Conservation (phyloP, 2,329 filamentous ascomycete genomes). For the Thielaviopsis musarum region DNA sequence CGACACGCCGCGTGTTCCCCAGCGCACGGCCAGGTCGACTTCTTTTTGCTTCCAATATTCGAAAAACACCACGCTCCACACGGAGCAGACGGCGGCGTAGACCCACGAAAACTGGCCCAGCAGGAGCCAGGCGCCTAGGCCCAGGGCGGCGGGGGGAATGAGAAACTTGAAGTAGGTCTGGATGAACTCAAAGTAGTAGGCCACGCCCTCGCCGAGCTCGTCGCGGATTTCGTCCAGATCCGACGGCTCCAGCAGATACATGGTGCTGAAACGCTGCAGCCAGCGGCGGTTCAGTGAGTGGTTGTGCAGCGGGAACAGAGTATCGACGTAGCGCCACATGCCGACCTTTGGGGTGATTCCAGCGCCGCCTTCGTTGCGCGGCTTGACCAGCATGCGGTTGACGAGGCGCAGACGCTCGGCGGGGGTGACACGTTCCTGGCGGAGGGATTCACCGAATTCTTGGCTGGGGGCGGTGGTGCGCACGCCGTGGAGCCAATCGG, state of each 20-base stretch:
- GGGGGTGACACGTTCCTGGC: constrained; percentile 63
- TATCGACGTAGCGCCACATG: constrained; percentile 55
- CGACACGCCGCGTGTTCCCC: constrained; percentile 76
- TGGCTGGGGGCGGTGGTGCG: constrained; percentile 59
- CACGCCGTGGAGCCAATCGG: constrained; percentile 88
- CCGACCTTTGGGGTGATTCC: constrained; percentile 54
- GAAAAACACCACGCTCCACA: constrained; percentile 84
- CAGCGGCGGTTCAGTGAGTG: constrained; percentile 57
- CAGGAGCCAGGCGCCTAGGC: constrained; percentile 62
- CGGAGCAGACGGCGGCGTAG: constrained; percentile 59
- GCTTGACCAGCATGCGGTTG: constrained; percentile 66
- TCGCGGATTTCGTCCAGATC: constrained; percentile 62
- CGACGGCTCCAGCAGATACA: constrained; percentile 46
- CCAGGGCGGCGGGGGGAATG: constrained; percentile 64
- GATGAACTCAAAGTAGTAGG: constrained; percentile 90
- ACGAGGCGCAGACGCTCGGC: constrained; percentile 78
- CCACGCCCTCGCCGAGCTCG: constrained; percentile 67
- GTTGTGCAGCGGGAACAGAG: constrained; percentile 67
- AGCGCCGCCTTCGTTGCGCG: constrained; percentile 58
- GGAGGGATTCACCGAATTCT: constrained; percentile 50
- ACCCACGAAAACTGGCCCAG: constrained; percentile 69
- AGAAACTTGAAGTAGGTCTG: constrained; percentile 81
- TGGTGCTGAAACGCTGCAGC: constrained; percentile 58
- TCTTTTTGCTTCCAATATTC: constrained; percentile 96
- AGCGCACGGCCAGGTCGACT: constrained; percentile 67